A percentile compares a stretch with the other conserved stretches of the same genome.
Conservation (phyloP, 1,139 yeast genomes). For the Kodamaea arcana region DNA sequence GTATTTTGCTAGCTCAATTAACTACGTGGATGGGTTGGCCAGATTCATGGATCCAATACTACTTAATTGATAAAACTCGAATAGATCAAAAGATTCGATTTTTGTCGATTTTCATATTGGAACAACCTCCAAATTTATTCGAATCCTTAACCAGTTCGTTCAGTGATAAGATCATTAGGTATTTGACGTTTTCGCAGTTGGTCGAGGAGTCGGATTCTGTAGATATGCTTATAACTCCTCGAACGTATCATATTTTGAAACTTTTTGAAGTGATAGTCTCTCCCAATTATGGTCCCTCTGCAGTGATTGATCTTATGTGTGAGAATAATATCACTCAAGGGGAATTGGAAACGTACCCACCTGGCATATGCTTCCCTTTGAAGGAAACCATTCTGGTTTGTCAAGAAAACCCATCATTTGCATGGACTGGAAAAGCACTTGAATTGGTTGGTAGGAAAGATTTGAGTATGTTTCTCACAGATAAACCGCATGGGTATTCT, state of each 20-base stretch:
- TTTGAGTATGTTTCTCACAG: slow-evolving; percentile 33
- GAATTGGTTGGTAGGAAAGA: slow-evolving; percentile 68
- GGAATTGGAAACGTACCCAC: slow-evolving; percentile 67
- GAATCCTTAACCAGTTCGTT: slow-evolving; percentile 53
- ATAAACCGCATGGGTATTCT: slow-evolving; percentile 3
- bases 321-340: slow-evolving; percentile 48
- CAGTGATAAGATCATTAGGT: slow-evolving; percentile 43
- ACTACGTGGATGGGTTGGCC: slow-evolving; percentile 77
- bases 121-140: slow-evolving; percentile 53
- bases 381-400: slow-evolving; percentile 56
- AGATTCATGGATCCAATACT: slow-evolving; percentile 58
- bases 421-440: slow-evolving; percentile 48
- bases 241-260: slow-evolving; percentile 55
- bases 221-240: slow-evolving; percentile 60
- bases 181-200: slow-evolving; percentile 63
- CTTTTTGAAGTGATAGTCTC: slow-evolving; percentile 63
- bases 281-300: slow-evolving; percentile 45
- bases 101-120: slow-evolving; percentile 40
- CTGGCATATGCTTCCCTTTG: slow-evolving; percentile 65
- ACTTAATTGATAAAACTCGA: slow-evolving; percentile 28
- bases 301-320: slow-evolving; percentile 57
- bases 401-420: slow-evolving; percentile 52
- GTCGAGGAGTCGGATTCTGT: slow-evolving; percentile 60
- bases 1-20: slow-evolving; percentile 56
- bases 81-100: slow-evolving; percentile 28